Evolutionary conservation across 2,329 filamentous ascomycete genomes (phyloP).

Genomic region (Aspergillus ochraceus): DNA sequence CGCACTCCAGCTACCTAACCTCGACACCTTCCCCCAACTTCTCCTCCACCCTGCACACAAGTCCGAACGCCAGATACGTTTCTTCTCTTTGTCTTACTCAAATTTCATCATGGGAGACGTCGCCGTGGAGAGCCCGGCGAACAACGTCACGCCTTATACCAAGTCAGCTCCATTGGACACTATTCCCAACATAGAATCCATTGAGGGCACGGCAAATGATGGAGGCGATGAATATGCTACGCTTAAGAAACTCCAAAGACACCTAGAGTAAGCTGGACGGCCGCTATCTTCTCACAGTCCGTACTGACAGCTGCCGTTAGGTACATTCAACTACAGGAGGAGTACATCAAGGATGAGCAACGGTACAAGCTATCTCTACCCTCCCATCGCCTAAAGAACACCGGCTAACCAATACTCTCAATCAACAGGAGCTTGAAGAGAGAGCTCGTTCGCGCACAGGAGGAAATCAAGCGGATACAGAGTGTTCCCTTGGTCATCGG

Average conservation of each 20-base stretch:
- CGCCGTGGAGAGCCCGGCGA: slow-evolving; percentile 77
- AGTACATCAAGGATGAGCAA: slow-evolving; percentile 99
- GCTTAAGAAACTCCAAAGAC: slow-evolving; percentile 93
- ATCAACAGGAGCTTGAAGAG: slow-evolving; percentile 80
- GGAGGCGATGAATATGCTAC: slow-evolving; percentile 90
- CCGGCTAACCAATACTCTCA: slow-evolving; percentile 11
- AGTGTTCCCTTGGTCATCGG: slow-evolving; percentile 97
- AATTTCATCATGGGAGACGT: slow-evolving; percentile 73
- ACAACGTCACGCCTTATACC: slow-evolving; percentile 73
- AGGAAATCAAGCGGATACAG: slow-evolving; percentile 99
- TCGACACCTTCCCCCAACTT: not conserved
- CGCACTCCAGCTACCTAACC: not conserved
- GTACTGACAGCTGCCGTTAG: slow-evolving; percentile 45
- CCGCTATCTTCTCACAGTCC: not conserved
- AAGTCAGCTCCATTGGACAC: slow-evolving; percentile 72
- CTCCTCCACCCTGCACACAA: not conserved
- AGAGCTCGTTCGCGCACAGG: slow-evolving; percentile 93
- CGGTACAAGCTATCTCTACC: slow-evolving; percentile 52
- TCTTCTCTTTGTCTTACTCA: not conserved
- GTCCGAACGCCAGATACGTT: not conserved
- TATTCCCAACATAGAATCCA: slow-evolving; percentile 85
- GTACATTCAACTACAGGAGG: slow-evolving; percentile 96
- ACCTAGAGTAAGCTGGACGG: slow-evolving; percentile 71
- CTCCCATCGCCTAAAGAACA: not conserved
- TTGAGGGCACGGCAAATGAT: slow-evolving; percentile 80